A percentile compares a stretch with the other conserved stretches of the same genome.
phyloP scores from a whole-genome alignment of 2,329 filamentous ascomycete genomes.

The Beauveria rudraprayagi region DNA sequence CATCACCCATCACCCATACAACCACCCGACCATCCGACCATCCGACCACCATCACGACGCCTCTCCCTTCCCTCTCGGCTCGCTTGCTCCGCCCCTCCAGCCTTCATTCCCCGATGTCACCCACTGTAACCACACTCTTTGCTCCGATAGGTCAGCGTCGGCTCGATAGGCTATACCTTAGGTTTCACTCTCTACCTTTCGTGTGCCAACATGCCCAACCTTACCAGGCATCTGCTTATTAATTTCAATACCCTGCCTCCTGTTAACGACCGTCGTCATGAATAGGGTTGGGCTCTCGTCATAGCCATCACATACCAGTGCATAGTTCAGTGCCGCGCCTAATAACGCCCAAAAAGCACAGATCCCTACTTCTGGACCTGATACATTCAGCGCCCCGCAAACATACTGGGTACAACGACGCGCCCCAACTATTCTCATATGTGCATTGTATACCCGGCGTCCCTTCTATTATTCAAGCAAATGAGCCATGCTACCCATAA shows the following conservation, averaged over 20 bases:
- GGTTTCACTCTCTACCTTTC: background rate
- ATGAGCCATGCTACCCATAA: background rate
- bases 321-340: background rate
- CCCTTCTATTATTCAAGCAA: background rate
- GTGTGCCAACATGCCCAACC: background rate
- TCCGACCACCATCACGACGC: background rate
- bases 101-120: background rate
- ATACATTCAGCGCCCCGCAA: background rate
- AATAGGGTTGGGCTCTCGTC: background rate
- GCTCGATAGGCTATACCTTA: background rate
- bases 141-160: slow-evolving; percentile 3
- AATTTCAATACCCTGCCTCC: no score
- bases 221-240: no score
- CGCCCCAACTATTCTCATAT: background rate
- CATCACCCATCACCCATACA: background rate
- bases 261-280: background rate
- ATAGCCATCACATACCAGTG: background rate
- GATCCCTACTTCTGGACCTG: background rate
- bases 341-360: background rate
- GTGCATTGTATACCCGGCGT: no score
- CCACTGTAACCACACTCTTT: background rate
- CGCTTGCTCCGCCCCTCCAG: slow-evolving; percentile 1
- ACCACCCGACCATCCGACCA: background rate
- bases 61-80: background rate
- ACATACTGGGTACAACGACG: background rate